Base-by-base conservation (phyloP, 352 stramenopile genomes). In the Pythium brassicae region DNA sequence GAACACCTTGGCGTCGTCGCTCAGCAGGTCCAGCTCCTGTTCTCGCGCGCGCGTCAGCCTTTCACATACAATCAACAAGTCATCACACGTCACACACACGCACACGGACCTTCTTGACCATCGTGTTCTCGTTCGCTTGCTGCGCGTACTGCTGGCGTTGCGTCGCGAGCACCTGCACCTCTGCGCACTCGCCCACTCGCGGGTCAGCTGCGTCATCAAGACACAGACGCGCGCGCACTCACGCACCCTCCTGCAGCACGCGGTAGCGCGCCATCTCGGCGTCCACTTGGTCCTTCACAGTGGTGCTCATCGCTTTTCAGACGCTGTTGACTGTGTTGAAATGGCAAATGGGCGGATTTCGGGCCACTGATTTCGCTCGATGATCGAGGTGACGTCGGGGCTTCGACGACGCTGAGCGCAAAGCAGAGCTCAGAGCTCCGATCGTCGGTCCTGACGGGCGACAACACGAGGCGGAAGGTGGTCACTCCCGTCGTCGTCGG, bases 91-190 rank as follows among this genome's bases (percentile, higher is more conserved):
- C 40, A 15, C 40, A 46, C 40, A 43, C n/a, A n/a, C n/a, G n/a
- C 32, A 22, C 4, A 23, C 51, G 39, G 43, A 75, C 70, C 71
- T 96, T 80, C 78, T 97, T 92, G 27, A 98, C 95, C 92, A 98
- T 98, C 68, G 93, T 92, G 72, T 98, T 98, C 69, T 98, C 95
- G 54, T 97, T 98, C 49, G 89, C 68, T 58, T 98, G 95, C 55
- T 94, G 83, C 62, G 95, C 84, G 51, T 96, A 94, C 53, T 83
- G 84, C 72, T 97, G 89, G 25, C 94, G 80, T 74, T 97, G 81
- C 53, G 74, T 80, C 52, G 82, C 78, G 25, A 97, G 74, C 62
- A 87, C 75, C 53, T 88, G 77, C 63, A 94, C 82, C 64, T 94
- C 79, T 85, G 66, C 47, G 14, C 37, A 9, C 17, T 22, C 1